phyloP scores from a whole-genome alignment of 2,329 filamentous ascomycete species.

The Saccharata proteae region DNA sequence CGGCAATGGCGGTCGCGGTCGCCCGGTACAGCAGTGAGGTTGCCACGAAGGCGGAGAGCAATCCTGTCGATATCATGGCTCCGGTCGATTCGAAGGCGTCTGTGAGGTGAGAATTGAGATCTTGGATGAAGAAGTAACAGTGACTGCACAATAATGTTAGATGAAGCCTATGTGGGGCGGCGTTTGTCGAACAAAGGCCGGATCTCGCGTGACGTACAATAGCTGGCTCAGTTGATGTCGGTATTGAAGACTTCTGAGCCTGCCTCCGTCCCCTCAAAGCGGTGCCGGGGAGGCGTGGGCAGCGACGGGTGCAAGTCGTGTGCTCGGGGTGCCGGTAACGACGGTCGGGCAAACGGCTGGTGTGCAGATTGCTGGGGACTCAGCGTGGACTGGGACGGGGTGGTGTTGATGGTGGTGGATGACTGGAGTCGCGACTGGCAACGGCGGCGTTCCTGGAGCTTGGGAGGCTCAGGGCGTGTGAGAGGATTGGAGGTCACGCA shows the following conservation, averaged over 20 bases:
- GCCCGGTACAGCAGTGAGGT: slow-evolving; percentile 17
- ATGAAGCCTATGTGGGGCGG: no score
- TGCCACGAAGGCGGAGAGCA: slow-evolving; percentile 20
- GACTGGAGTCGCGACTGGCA: slow-evolving; percentile 4
- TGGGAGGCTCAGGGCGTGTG: slow-evolving; percentile 1
- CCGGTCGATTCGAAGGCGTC: no score
- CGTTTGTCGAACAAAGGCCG: no score
- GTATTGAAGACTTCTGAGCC: background rate
- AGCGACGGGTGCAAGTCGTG: no score
- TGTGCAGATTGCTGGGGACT: no score
- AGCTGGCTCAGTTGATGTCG: background rate
- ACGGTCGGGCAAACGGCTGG: no score
- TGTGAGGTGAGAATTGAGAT: no score
- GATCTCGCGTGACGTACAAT: no score
- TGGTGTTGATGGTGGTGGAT: background rate
- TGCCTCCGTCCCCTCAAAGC: background rate
- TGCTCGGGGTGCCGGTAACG: no score
- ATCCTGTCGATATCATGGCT: slow-evolving; percentile 23
- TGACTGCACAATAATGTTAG: no score
- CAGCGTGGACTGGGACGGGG: background rate
- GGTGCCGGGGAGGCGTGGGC: background rate
- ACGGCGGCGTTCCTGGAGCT: slow-evolving; percentile 4
- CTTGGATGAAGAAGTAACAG: no score
- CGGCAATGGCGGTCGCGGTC: slow-evolving; percentile 12
- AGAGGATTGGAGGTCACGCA: slow-evolving; percentile 10